Evolutionary conservation across 2,329 filamentous ascomycete genomes (phyloP).

Genomic region (Alternaria brassicicola): DNA sequence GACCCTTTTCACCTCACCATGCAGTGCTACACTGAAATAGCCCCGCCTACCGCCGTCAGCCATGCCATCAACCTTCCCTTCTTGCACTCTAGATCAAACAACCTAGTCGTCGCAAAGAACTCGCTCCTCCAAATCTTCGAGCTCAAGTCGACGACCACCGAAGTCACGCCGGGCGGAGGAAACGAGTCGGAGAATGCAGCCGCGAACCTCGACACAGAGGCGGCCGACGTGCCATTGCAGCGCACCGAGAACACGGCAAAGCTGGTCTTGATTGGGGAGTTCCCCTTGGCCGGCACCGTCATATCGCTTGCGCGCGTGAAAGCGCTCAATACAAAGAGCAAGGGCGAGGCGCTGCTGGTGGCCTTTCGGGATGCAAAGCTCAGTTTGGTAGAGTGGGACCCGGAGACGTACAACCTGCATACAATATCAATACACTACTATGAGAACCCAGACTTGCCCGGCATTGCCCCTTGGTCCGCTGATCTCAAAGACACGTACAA

Average conservation of each 20-base stretch:
- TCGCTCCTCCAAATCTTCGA: conserved; percentile 92
- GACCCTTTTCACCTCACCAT: conserved; percentile 56
- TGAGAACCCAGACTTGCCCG: conserved; percentile 87
- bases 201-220: conserved; percentile 59
- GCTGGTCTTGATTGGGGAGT: conserved; percentile 84
- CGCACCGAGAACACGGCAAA: conserved; percentile 74
- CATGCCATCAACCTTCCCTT: conserved; percentile 83
- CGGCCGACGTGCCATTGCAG: conserved; percentile 52
- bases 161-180: conserved; percentile 56
- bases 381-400: conserved; percentile 92
- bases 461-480: conserved; percentile 76
- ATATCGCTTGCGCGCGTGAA: conserved; percentile 82
- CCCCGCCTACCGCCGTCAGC: conserved; percentile 91
- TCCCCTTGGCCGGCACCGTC: conserved; percentile 80
- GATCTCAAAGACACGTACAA: conserved; percentile 77
- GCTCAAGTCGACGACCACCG: conserved; percentile 69
- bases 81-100: conserved; percentile 74
- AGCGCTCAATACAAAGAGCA: conserved; percentile 72
- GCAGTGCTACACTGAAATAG: conserved; percentile 98
- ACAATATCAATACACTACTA: conserved; percentile 98
- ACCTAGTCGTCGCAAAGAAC: conserved; percentile 89
- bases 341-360: conserved; percentile 81
- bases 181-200: conserved; percentile 48
- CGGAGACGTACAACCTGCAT: conserved; percentile 75
- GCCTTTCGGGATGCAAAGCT: conserved; percentile 91